Conservation (phyloP, 2,329 filamentous ascomycete genomes). For the Botrytis tulipae region DNA sequence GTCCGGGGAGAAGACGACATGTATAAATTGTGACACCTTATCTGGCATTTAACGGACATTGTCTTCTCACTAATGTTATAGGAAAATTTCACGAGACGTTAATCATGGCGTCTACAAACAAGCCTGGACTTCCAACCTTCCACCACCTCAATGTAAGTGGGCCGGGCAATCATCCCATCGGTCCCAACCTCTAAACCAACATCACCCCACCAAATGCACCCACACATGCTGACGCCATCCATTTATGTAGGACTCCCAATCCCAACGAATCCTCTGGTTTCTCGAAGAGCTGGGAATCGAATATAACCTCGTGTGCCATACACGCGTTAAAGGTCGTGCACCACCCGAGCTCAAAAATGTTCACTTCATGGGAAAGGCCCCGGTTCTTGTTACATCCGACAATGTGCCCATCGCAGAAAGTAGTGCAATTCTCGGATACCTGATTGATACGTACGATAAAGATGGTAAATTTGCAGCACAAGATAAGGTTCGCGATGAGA, state of each 20-base stretch:
- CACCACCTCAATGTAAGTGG: slow-evolving; percentile 34
- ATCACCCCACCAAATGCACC: not conserved
- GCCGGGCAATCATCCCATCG: not conserved
- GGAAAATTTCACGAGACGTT: not conserved
- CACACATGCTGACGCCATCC: not conserved
- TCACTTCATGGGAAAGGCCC: slow-evolving; percentile 83
- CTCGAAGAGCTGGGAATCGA: slow-evolving; percentile 67
- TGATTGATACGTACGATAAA: slow-evolving; percentile 39
- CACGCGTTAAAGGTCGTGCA: slow-evolving; percentile 48
- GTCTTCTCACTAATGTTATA: not conserved
- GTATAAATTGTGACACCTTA: not conserved
- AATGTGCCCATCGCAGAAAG: slow-evolving; percentile 35
- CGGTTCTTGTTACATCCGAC: slow-evolving; percentile 53
- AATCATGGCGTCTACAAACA: not conserved
- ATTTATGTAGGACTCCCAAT: slow-evolving; percentile 56
- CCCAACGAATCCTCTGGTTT: slow-evolving; percentile 67
- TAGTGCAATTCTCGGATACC: slow-evolving; percentile 38
- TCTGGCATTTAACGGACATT: too few species aligned
- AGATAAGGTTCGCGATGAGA: slow-evolving; percentile 38
- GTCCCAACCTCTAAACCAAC: not conserved
- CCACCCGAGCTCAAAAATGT: slow-evolving; percentile 67
- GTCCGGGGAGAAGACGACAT: not conserved
- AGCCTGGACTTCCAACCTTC: slow-evolving; percentile 27
- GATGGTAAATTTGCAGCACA: slow-evolving; percentile 32
- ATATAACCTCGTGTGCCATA: slow-evolving; percentile 72